Evolutionary conservation across 1,139 yeast species (phyloP).

Genomic region (Meyerozyma elateridarum): DNA sequence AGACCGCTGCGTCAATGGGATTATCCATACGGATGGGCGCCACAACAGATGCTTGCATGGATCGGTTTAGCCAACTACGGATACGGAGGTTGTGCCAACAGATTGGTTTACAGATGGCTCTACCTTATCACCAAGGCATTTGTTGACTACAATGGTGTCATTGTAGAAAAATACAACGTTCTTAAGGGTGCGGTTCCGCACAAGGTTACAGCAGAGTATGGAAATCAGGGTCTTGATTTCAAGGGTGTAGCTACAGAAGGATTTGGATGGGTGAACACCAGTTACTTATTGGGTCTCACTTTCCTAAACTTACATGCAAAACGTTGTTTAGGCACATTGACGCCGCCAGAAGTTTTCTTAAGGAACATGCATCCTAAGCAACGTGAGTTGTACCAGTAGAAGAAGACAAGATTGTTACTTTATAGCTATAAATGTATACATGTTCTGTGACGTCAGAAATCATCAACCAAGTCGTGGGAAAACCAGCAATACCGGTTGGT

Average conservation of each 20-base stretch:
- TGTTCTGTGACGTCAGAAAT: too few relatives aligned
- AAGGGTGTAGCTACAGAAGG: conserved; percentile 96
- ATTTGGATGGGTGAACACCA: conserved; percentile 95
- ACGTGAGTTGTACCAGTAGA: conserved; percentile 23
- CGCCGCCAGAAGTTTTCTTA: conserved; percentile 73
- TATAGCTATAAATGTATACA: too few relatives aligned
- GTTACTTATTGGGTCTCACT: conserved; percentile 71
- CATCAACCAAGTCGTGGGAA: too few relatives aligned
- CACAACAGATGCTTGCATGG: conserved; percentile 96
- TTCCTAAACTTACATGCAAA: conserved; percentile 64
- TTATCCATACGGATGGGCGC: conserved; percentile 98
- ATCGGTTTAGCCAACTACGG: conserved; percentile 76
- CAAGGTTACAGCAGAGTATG: conserved; percentile 92
- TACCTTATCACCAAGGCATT: conserved; percentile 87
- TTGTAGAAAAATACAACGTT: conserved; percentile 93
- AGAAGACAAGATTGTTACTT: too few relatives aligned
- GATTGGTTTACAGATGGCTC: conserved; percentile 84
- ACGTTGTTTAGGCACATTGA: conserved; percentile 77
- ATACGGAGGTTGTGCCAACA: conserved; percentile 55
- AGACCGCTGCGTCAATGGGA: conserved; percentile 97
- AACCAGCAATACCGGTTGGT: too few relatives aligned
- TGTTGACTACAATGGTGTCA: conserved; percentile 92
- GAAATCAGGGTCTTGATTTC: conserved; percentile 91
- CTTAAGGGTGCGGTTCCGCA: conserved; percentile 82
- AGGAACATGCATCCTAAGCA: conserved; percentile 44